phyloP scores from a whole-genome alignment of 805 yeast species.

The Lipomyces spencermartinsiae region DNA sequence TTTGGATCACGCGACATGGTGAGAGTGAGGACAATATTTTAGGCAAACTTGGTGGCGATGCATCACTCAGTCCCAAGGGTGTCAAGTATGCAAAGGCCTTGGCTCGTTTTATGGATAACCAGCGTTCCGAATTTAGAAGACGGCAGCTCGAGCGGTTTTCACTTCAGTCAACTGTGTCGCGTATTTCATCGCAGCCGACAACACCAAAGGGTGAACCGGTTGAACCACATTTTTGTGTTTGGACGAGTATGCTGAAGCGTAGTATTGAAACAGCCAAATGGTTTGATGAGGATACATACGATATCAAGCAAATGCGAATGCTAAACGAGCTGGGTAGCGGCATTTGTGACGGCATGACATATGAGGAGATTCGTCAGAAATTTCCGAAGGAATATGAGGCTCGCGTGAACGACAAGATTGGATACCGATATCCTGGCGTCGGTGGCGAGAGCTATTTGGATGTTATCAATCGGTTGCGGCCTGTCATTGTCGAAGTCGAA shows the following conservation, averaged over 20 bases:
- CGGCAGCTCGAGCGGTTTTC: slow-evolving; percentile 63
- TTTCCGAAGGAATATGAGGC: slow-evolving; percentile 81
- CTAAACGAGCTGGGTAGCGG: slow-evolving; percentile 95
- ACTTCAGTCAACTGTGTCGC: slow-evolving; percentile 52
- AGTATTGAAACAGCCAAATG: slow-evolving; percentile 77
- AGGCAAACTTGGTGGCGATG: slow-evolving; percentile 93
- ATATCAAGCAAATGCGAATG: slow-evolving; percentile 88
- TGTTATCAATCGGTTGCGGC: slow-evolving; percentile 86
- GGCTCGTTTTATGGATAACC: slow-evolving; percentile 72
- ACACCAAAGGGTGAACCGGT: slow-evolving; percentile 50
- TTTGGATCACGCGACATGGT: slow-evolving; percentile 95
- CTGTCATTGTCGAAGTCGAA: slow-evolving; percentile 90
- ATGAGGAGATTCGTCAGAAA: slow-evolving; percentile 75
- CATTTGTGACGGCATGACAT: slow-evolving; percentile 88
- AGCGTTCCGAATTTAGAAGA: slow-evolving; percentile 70
- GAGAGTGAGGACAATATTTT: slow-evolving; percentile 83
- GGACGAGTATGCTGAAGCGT: slow-evolving; percentile 88
- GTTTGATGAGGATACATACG: slow-evolving; percentile 76
- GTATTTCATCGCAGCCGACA: slow-evolving; percentile 43
- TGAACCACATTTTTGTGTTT: slow-evolving; percentile 83
- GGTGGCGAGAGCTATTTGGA: slow-evolving; percentile 97
- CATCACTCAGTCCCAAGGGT: slow-evolving; percentile 81
- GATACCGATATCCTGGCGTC: slow-evolving; percentile 93
- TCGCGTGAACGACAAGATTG: slow-evolving; percentile 75
- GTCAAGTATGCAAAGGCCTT: slow-evolving; percentile 72